Percentiles rank a stretch among this genome's conserved stretches.
These are phyloP conservation scores for Hanseniaspora gamundiae DNA, from an alignment of 1,139 yeast genomes.

Conservation along the genomic window DNA sequence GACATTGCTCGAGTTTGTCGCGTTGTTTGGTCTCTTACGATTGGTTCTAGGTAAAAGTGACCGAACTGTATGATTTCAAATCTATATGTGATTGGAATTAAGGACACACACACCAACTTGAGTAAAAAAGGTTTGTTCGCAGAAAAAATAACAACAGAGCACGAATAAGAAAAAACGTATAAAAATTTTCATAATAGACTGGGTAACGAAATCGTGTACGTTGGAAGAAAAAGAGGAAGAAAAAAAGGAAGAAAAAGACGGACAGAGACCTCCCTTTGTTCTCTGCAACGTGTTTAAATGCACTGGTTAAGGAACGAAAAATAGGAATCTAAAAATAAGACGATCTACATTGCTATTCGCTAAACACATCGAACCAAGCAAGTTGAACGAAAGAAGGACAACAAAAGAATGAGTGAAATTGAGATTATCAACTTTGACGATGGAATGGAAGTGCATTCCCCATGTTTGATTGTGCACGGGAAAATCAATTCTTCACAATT, in stretches of 20 bases:
- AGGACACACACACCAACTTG: too few species aligned
- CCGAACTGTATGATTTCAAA: too few species aligned
- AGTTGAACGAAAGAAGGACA: not conserved
- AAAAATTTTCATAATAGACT: not conserved
- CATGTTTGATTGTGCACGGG: constrained; percentile 36
- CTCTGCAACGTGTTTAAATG: too few species aligned
- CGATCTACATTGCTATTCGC: too few species aligned
- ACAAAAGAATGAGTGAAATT: constrained; percentile 11
- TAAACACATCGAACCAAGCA: not conserved
- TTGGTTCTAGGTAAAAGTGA: not conserved
- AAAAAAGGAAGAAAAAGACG: too few species aligned
- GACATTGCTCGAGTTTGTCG: constrained; percentile 21
- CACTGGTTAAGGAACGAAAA: too few species aligned
- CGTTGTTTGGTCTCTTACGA: not conserved
- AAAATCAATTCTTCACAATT: constrained; percentile 17
- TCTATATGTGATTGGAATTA: too few species aligned
- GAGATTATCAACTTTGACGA: constrained; percentile 21
- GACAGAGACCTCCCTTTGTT: too few species aligned
- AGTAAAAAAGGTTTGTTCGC: too few species aligned
- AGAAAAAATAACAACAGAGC: not conserved
- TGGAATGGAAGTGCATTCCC: constrained; percentile 26
- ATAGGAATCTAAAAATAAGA: too few species aligned
- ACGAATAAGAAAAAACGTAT: not conserved
- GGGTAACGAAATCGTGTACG: too few species aligned
- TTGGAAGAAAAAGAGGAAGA: too few species aligned